Conservation (phyloP, 1,284 basidiomycete species). For the Sphaerobolus stellatus region DNA sequence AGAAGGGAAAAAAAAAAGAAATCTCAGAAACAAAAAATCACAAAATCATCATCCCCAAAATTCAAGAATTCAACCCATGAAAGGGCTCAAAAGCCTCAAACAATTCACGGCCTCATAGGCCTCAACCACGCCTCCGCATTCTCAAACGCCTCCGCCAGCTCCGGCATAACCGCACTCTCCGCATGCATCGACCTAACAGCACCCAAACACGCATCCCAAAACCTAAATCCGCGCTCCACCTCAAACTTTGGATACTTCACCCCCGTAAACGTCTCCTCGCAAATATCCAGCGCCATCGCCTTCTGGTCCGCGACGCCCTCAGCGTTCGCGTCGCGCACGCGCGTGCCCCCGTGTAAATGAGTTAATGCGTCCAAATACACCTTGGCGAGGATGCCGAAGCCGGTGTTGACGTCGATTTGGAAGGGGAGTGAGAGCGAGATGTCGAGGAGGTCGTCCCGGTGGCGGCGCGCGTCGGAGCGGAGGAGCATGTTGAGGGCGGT, state of each 20-base stretch:
- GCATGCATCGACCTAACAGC: slow-evolving; percentile 87
- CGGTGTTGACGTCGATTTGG: slow-evolving; percentile 95
- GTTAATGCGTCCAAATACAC: slow-evolving; percentile 92
- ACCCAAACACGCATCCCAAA: slow-evolving; percentile 94
- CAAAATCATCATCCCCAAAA: too few relatives aligned
- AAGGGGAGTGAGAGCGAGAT: slow-evolving; percentile 90
- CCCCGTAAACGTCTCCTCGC: slow-evolving; percentile 91
- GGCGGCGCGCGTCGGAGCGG: slow-evolving; percentile 80
- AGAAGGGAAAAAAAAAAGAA: too few relatives aligned
- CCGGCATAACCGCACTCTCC: slow-evolving; percentile 74
- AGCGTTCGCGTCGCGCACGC: slow-evolving; percentile 72
- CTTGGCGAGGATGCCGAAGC: slow-evolving; percentile 96
- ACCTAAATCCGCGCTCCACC: slow-evolving; percentile 94
- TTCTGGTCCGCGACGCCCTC: slow-evolving; percentile 84
- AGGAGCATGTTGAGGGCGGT: slow-evolving; percentile 91
- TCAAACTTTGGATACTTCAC: slow-evolving; percentile 86
- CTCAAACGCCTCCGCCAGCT: slow-evolving; percentile 93
- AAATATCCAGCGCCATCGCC: slow-evolving; percentile 83
- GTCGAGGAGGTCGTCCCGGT: slow-evolving; percentile 90
- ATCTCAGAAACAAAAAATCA: too few relatives aligned
- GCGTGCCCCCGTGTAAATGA: slow-evolving; percentile 75
- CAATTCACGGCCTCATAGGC: slow-evolving; percentile 78
- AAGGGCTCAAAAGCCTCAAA: too few relatives aligned
- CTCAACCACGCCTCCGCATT: slow-evolving; percentile 90
- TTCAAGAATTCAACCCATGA: too few relatives aligned